Base-by-base conservation (phyloP, 495 filamentous ascomycete genomes). In the Diplogelasinospora grovesii region DNA sequence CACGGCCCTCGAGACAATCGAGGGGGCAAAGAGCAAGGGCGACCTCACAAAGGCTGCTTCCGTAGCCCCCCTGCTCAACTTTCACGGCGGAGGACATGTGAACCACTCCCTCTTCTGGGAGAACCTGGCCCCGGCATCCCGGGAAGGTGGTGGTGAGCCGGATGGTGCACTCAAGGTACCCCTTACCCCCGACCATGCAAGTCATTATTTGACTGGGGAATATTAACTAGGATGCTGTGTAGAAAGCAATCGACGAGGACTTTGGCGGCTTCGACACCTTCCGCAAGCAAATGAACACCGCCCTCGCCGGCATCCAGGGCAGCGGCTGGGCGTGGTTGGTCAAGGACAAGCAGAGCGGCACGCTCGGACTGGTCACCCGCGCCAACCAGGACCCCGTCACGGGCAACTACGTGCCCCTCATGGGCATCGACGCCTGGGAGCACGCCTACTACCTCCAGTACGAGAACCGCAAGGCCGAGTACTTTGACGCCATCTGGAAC, bases 31-130 rank as follows among this genome's bases (percentile, higher is more conserved):
- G 52, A 53, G 59, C 22, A 73, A 69, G 46, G 64, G 70, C 31
- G 73, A 86, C 64, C 71, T 80, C 44, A 56, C 75, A 23, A 69
- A 80, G 25, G 82, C 88, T 50, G 89, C 95, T 52, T 74, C 83
- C 7, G 66, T 93, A 28, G 87, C 89, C 56, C 83, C 89, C 0
- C 60, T 86, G 41, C 82, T 98, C 70, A 97, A 93, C 75, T 98
- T 98, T 78, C 79, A 98, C 68, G 92, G 93, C 37, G 90, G 89
- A 51, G 90, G 90, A 32, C 90, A 97, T 69, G 61, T 92, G 56
- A 97, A 96, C 73, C 90, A 97, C 74, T 75, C 76, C 18, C 77
- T 97, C 28, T 97, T 97, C 77, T 97, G 92, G 92, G 87, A 97
- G 74, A 96, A 96, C 74, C 72, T 96, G 32, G 83, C 88, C 10